Evolutionary conservation across 176 grass and related monocot genomes (phyloP), one percentile per base, ranked within the genome.

Genomic region (Urochloa ruziziensis): DNA sequence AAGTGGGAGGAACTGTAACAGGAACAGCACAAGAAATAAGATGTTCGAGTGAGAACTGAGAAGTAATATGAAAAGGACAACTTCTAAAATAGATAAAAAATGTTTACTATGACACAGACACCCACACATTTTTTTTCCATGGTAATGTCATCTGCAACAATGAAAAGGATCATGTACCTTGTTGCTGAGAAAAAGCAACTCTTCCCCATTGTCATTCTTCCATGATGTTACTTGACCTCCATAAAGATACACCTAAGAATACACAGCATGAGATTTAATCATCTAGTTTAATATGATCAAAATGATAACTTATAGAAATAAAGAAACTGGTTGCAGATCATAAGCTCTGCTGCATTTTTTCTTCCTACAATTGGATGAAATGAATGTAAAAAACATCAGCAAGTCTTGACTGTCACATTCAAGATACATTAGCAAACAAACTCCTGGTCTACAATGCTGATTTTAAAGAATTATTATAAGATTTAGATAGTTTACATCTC

Each of bases 191-290:
- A 94, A 94, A 68, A 94, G 84, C 77, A 86, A 87, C 37, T 94
- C 92, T 86, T 94, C 92, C 27, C 89, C 92, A 78, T 91, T 67
- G 56, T 94, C 92, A 74, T 94, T 92, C 88, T 94, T 94, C 92
- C 92, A 94, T 30, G 92, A 89, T 62, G 80, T 92, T 74, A 94
- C 89, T 87, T 94, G 92, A 71, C 83, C 92, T 73, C 92, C 92
- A 85, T 89, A 94, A 72, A 94, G 89, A 73, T 56, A 74, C 57
- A 94, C 37, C 92, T 94, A 53, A 29, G 14, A 81, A 49, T 75
- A 75, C 5, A 80, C 0, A 74, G 9, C 39, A 54, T 3, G 17
- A 21, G 21, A 33, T 63, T 34, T 34, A 25, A 63, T 71, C 36
- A 81, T 65, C 60, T 70, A 71, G 24, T 0, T 52, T 16, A 52